Percentiles rank a stretch among this genome's conserved stretches.
These are phyloP conservation scores for Seminavis robusta DNA, from an alignment of 108 stramenopile genomes.

Conservation along the genomic window DNA sequence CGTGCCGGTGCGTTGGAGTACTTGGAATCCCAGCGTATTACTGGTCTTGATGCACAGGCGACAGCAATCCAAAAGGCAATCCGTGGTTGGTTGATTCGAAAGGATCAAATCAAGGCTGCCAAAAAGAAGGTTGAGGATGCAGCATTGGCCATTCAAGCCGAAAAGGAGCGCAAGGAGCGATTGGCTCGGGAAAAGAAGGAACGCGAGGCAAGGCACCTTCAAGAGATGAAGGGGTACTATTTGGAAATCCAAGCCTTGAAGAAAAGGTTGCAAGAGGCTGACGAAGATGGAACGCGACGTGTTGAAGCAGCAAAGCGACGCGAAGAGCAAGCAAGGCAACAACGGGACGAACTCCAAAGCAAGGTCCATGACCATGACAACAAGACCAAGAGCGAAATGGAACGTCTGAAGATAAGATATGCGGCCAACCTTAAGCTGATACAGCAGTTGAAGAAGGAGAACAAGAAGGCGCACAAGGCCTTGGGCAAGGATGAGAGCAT, in stretches of 20 bases:
- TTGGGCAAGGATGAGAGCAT: too few species aligned
- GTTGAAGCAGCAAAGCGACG: slow-evolving; percentile 32
- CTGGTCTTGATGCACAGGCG: slow-evolving; percentile 43
- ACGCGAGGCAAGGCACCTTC: slow-evolving; percentile 22
- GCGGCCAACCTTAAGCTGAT: slow-evolving; percentile 49
- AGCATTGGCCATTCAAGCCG: slow-evolving; percentile 9
- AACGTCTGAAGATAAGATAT: slow-evolving; percentile 20
- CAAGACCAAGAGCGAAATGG: slow-evolving; percentile 29
- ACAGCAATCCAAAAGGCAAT: slow-evolving; percentile 41
- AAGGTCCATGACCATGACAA: slow-evolving; percentile 42
- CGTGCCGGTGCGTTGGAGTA: slow-evolving; percentile 73
- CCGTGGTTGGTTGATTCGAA: slow-evolving; percentile 46
- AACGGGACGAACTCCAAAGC: slow-evolving; percentile 28
- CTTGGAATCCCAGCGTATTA: slow-evolving; percentile 54
- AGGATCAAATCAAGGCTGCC: slow-evolving; percentile 20
- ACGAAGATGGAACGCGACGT: slow-evolving; percentile 17
- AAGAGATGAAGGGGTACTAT: slow-evolving; percentile 21
- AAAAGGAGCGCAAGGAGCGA: slow-evolving; percentile 23
- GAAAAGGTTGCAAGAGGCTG: slow-evolving; percentile 38
- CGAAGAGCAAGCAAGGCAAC: slow-evolving; percentile 25
- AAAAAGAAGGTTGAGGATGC: slow-evolving; percentile 8
- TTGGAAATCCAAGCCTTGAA: slow-evolving; percentile 34
- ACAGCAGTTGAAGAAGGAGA: slow-evolving; percentile 57
- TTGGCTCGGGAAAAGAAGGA: slow-evolving; percentile 33
- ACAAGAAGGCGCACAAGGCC: slow-evolving; percentile 43